Percentiles rank a stretch among this genome's conserved stretches.
These are phyloP conservation scores for Aegilops longissima DNA, from an alignment of 176 grass and related monocot genomes.

Conservation along the genomic window DNA sequence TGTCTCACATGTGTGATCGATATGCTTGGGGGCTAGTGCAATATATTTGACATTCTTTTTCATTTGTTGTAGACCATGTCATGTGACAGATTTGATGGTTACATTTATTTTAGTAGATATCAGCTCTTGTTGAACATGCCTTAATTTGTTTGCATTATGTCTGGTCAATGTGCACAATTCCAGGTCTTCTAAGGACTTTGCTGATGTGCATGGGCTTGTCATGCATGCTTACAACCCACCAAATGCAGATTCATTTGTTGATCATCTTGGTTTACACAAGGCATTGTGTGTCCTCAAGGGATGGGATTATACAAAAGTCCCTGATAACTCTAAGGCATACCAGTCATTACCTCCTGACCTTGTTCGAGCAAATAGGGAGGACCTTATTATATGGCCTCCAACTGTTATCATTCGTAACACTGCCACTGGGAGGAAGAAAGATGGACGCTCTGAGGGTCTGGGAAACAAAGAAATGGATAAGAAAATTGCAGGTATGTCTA, in stretches of 20 bases:
- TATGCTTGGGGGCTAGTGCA: constrained; percentile 8
- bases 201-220: constrained; percentile 82
- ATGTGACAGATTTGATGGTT: neutral
- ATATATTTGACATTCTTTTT: neutral
- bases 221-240: constrained; percentile 83
- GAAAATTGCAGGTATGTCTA: constrained; percentile 87
- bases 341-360: constrained; percentile 79
- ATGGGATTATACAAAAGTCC: constrained; percentile 83
- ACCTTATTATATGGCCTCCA: constrained; percentile 92
- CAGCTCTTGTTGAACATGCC: neutral
- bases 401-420: constrained; percentile 91
- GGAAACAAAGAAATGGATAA: constrained; percentile 99
- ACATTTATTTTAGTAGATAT: constrained; percentile 29
- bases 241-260: constrained; percentile 67
- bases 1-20: neutral
- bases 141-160: constrained; percentile 54
- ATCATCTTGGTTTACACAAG: constrained; percentile 97
- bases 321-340: constrained; percentile 93
- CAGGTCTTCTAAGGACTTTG: constrained; percentile 95
- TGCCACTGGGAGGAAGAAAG: constrained; percentile 81
- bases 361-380: constrained; percentile 86
- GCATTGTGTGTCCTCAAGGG: constrained; percentile 96
- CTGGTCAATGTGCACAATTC: constrained; percentile 60
- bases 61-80: constrained; percentile 22
- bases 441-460: constrained; percentile 83